phyloP scores from a whole-genome alignment of 2,329 filamentous ascomycete species.

The Paecilomyces sp. region DNA sequence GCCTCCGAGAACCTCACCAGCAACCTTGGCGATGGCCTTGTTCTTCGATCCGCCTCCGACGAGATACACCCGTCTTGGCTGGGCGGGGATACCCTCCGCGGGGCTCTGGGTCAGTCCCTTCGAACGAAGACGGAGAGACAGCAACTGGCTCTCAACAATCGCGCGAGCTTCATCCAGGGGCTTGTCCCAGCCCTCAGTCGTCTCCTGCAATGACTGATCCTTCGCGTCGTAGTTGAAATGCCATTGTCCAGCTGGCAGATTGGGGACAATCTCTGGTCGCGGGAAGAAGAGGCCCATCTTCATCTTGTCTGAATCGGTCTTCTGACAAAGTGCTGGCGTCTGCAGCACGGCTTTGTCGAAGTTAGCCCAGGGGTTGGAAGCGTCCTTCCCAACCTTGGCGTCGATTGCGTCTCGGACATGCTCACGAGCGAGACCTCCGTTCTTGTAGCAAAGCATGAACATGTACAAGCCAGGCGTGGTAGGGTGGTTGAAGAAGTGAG shows the following conservation, averaged over 20 bases:
- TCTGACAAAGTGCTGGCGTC: slow-evolving; percentile 62
- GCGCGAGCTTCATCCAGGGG: slow-evolving; percentile 67
- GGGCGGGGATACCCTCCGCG: slow-evolving; percentile 57
- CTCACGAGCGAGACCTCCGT: slow-evolving; percentile 88
- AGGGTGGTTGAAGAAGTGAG: slow-evolving; percentile 98
- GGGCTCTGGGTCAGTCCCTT: slow-evolving; percentile 62
- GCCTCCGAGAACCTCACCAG: slow-evolving; percentile 83
- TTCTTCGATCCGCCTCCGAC: slow-evolving; percentile 90
- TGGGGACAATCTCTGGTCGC: slow-evolving; percentile 90
- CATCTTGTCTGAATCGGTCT: slow-evolving; percentile 50
- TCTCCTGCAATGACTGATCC: slow-evolving; percentile 48
- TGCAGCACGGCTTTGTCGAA: slow-evolving; percentile 70
- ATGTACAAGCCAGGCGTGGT: slow-evolving; percentile 88
- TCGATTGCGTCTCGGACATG: slow-evolving; percentile 78
- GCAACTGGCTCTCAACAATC: slow-evolving; percentile 91
- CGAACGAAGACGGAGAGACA: slow-evolving; percentile 82
- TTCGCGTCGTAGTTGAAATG: slow-evolving; percentile 58
- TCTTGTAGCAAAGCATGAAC: slow-evolving; percentile 99
- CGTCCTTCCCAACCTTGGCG: slow-evolving; percentile 36
- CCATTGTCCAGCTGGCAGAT: slow-evolving; percentile 79
- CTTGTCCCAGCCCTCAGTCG: slow-evolving; percentile 47
- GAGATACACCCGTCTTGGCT: slow-evolving; percentile 85
- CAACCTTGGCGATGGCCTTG: slow-evolving; percentile 74
- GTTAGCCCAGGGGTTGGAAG: slow-evolving; percentile 59
- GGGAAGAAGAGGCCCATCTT: slow-evolving; percentile 93